These are phyloP conservation scores for Xerocomus minutiporus DNA, from an alignment of 1,284 basidiomycete species.

Conservation along the genomic window DNA sequence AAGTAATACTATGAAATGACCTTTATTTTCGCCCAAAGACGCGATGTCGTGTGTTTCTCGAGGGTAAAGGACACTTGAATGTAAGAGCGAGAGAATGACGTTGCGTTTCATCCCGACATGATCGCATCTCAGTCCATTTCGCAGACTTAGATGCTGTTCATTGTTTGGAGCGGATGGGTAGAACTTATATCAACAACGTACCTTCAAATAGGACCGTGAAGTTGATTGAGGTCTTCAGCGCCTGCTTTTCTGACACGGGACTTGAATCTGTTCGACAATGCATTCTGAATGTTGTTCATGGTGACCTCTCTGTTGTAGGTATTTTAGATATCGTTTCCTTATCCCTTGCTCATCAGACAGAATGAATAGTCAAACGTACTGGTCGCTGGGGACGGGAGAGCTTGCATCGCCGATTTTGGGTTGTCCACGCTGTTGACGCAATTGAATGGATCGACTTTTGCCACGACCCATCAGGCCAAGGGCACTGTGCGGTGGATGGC, in stretches of 20 bases:
- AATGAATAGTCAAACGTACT: conserved; percentile 1
- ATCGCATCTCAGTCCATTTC: no score
- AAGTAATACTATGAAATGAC: no score
- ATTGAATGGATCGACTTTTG: neutral
- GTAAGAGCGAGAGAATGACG: no score
- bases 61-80: no score
- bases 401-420: neutral
- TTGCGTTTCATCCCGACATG: no score
- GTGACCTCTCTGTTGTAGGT: conserved; percentile 1
- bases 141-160: no score
- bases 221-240: no score
- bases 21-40: no score
- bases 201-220: no score
- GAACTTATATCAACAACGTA: no score
- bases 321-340: neutral
- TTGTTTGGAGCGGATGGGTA: no score
- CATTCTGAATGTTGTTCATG: conserved; percentile 1
- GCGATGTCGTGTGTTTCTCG: no score
- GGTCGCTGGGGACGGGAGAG: neutral
- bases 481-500: neutral
- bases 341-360: neutral
- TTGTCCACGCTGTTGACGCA: neutral
- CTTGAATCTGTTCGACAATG: neutral
- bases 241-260: neutral
- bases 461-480: neutral